Evolutionary conservation across 805 yeast genomes (phyloP), one percentile per base, ranked within the genome.

Genomic region (Sungouiozyma ichnusensis): DNA sequence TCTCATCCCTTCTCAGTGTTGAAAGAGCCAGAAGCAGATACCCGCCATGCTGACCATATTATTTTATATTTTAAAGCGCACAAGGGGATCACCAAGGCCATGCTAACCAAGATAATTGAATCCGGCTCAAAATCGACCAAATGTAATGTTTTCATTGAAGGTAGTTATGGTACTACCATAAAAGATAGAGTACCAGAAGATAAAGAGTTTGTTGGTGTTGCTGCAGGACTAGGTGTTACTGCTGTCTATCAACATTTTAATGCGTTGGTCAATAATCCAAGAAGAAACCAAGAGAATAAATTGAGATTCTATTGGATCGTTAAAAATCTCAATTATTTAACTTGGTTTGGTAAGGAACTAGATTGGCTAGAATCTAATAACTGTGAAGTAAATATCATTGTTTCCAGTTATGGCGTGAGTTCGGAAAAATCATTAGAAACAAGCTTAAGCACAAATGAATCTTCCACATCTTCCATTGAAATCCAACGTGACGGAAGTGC

Each of bases 1-100:
- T 74, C 81, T 3, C 87, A 82, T 57, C 90, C 90, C 3, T 81
- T 84, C 61, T 79, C 88, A 1, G 58, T 74, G 5, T 63, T 74
- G 39, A 62, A 73, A 3, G 58, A 57, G 5, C 57, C 62, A 1
- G 58, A 64, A 36, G 62, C 63, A 33, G 62, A 65, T 45, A 58
- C 62, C 37, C 53, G 33, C 5, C 44, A 51, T 20, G 36, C 49
- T 13, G 44, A 45, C 20, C 44, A 46, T 18, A 17, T 75, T 8
- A 60, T 65, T 1, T 60, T 74, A 38, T 69, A 64, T 48, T 67
- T 74, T 51, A 75, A 72, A 52, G 71, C 69, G 16, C 76, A 76
- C 55, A 68, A 68, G n/a, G 86, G 85, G 44, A 58, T 76, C 41
- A 77, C 85, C 14, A 67, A 57, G 41, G 63, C 63, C 29, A 50